Evolutionary conservation across 352 stramenopile genomes (phyloP).

Genomic region (Pythium scleroteichum): DNA sequence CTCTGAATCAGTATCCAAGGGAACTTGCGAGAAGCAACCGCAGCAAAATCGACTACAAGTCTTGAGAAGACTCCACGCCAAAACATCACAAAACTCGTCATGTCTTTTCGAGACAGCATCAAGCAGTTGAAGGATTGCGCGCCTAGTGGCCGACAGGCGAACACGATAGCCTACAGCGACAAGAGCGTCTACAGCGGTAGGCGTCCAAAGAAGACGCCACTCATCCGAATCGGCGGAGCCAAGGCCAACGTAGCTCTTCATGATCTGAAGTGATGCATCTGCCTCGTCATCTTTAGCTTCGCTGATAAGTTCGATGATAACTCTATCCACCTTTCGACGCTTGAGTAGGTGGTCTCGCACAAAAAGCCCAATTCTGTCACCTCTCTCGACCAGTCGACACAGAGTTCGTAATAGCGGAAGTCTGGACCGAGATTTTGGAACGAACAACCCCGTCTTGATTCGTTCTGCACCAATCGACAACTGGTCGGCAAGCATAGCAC

Average conservation of each 20-base stretch:
- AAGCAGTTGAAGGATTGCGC: conserved; percentile 24
- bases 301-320: conserved; percentile 13
- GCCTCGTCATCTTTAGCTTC: conserved; percentile 9
- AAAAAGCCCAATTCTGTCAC: conserved; percentile 9
- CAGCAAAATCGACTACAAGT: conserved; percentile 65
- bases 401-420: no score
- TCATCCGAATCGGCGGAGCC: background rate
- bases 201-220: conserved; percentile 1
- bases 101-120: conserved; percentile 3
- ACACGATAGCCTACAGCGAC: conserved; percentile 22
- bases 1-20: background rate
- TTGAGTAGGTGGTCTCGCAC: conserved; percentile 18
- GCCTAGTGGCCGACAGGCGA: background rate
- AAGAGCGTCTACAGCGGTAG: conserved; percentile 12
- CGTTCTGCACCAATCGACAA: background rate
- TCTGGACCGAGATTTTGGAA: no score
- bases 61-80: conserved; percentile 53
- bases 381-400: background rate
- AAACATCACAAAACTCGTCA: background rate
- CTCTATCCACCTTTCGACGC: conserved; percentile 8
- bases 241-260: conserved; percentile 2
- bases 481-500: conserved; percentile 9
- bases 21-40: conserved; percentile 27
- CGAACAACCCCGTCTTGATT: no score
- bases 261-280: conserved; percentile 13